These are phyloP conservation scores for Backusella australiensis DNA, from an alignment of 192 early-diverging fungal genomes.

Conservation along the genomic window DNA sequence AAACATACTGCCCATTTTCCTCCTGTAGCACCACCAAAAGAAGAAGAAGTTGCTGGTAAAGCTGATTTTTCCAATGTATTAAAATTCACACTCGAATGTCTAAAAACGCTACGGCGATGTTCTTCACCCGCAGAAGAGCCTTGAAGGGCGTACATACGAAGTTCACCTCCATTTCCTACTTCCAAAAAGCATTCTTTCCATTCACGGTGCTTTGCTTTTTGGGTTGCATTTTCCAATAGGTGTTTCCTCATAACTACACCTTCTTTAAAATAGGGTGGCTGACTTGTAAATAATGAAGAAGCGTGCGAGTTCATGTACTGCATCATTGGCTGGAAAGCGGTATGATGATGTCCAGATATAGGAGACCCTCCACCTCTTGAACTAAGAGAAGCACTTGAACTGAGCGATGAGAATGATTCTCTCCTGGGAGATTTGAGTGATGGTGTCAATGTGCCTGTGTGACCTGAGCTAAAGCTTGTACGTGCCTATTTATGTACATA, in stretches of 20 bases:
- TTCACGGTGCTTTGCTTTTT: constrained; percentile 74
- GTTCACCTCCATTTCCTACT: constrained; percentile 61
- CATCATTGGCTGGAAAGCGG: constrained; percentile 5
- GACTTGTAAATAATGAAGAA: constrained; percentile 8
- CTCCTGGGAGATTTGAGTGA: constrained; percentile 3
- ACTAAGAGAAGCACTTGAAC: constrained; percentile 10
- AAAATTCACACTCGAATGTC: constrained; percentile 15
- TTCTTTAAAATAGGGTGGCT: constrained; percentile 49
- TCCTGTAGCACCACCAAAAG: constrained; percentile 1
- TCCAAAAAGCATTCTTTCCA: constrained; percentile 83
- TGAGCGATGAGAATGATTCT: constrained; percentile 17
- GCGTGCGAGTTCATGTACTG: background rate
- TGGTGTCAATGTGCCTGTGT: background rate
- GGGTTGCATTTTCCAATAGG: constrained; percentile 65
- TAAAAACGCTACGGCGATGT: constrained; percentile 10
- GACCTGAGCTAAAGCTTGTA: background rate
- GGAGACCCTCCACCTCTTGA: background rate
- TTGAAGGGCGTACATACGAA: constrained; percentile 78
- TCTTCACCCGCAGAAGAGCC: constrained; percentile 38
- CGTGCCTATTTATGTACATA: background rate
- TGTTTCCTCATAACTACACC: constrained; percentile 86
- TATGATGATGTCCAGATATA: background rate
- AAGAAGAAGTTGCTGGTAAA: background rate
- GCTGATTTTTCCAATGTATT: constrained; percentile 2
- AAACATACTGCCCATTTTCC: constrained; percentile 4